Evolutionary conservation across 352 stramenopile genomes (phyloP).

Genomic region (Phytophthora podocarpi): DNA sequence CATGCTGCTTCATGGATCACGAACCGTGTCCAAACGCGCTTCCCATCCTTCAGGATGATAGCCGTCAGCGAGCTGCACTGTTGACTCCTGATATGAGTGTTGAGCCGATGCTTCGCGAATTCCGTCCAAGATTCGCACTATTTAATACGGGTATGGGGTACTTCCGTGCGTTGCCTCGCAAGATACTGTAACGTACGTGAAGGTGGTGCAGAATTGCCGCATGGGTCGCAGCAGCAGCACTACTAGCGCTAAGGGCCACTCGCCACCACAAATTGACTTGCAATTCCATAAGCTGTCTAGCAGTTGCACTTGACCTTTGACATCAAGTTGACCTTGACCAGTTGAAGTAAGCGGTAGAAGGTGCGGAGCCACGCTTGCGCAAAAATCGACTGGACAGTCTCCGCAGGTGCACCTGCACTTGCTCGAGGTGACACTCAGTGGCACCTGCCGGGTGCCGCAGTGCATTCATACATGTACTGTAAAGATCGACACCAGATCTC

Average conservation of each 20-base stretch:
- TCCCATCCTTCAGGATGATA: slow-evolving; percentile 11
- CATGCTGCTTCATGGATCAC: neutral
- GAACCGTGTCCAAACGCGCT: neutral
- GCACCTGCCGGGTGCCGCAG: slow-evolving; percentile 1
- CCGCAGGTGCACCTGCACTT: slow-evolving; percentile 20
- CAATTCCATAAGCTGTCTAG: no score
- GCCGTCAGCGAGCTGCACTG: neutral
- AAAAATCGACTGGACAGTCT: neutral
- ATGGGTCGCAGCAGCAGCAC: no score
- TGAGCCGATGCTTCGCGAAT: neutral
- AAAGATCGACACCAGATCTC: neutral
- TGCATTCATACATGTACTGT: neutral
- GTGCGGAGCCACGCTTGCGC: slow-evolving; percentile 6
- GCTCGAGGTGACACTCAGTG: neutral
- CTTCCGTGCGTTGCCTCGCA: no score
- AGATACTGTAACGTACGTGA: no score
- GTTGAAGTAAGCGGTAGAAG: slow-evolving; percentile 20
- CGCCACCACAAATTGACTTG: no score
- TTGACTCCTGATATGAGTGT: neutral
- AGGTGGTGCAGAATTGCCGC: no score
- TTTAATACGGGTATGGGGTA: no score
- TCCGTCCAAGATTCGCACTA: slow-evolving; percentile 10
- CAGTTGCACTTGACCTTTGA: no score
- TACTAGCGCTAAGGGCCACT: neutral
- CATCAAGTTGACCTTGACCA: slow-evolving; percentile 8